Conservation (phyloP, 2,329 filamentous ascomycete genomes). For the Claviceps fusiformis region DNA sequence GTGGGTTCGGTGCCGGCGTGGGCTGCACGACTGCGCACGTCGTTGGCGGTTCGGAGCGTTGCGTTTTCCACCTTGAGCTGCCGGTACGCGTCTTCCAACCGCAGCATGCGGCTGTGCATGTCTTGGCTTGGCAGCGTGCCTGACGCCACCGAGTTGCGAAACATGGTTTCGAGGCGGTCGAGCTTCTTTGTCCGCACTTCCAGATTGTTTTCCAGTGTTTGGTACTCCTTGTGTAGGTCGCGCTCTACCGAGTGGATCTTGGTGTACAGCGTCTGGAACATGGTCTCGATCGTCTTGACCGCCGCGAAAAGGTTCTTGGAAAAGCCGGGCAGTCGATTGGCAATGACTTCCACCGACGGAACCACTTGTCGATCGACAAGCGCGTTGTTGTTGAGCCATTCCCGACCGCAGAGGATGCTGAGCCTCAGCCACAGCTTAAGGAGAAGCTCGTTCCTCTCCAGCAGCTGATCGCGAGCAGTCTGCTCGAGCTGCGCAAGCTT, state of each 20-base stretch:
- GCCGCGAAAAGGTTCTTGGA: conserved; percentile 79
- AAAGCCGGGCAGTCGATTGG: conserved; percentile 75
- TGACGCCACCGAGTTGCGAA: conserved; percentile 49
- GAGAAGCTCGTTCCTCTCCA: conserved; percentile 78
- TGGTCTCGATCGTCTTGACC: conserved; percentile 72
- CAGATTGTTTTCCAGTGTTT: conserved; percentile 67
- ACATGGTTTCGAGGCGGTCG: conserved; percentile 70
- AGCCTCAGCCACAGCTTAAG: conserved; percentile 84
- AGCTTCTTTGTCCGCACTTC: conserved; percentile 72
- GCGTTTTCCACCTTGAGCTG: conserved; percentile 51
- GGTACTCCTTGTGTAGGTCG: conserved; percentile 83
- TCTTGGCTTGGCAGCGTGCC: conserved; percentile 31
- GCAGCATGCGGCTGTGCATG: conserved; percentile 32
- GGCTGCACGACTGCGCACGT: conserved; percentile 39
- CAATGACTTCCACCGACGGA: conserved; percentile 73
- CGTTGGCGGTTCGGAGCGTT: conserved; percentile 53
- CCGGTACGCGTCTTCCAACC: conserved; percentile 47
- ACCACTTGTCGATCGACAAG: conserved; percentile 75
- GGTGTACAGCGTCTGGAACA: conserved; percentile 63
- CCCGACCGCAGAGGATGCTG: conserved; percentile 70
- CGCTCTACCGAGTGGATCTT: conserved; percentile 78
- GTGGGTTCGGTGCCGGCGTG: conserved; percentile 26
- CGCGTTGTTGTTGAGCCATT: conserved; percentile 84
- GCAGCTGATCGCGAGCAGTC: conserved; percentile 72
- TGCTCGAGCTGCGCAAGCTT: conserved; percentile 64